Percentiles rank a stretch among this genome's conserved stretches.
phyloP scores from a whole-genome alignment of 164 flowering plant species.

The Magnolia officinalis region DNA sequence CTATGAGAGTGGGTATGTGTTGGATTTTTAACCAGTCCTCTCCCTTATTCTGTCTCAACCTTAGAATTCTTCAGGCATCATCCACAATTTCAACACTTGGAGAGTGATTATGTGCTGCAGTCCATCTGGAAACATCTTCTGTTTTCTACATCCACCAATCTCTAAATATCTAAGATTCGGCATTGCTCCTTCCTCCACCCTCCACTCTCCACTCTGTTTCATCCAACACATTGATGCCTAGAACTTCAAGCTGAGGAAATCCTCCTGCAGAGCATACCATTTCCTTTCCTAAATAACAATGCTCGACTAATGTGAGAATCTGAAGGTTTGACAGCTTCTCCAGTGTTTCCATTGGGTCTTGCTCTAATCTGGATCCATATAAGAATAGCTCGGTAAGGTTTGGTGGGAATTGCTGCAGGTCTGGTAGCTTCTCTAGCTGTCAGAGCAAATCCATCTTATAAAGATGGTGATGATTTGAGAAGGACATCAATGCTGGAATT shows the following conservation, averaged over 20 bases:
- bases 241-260: not conserved
- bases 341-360: not conserved
- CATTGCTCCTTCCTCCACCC: constrained; percentile 3
- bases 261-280: not conserved
- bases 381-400: not conserved
- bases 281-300: constrained; percentile 9
- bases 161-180: not conserved
- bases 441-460: not conserved
- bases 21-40: not conserved
- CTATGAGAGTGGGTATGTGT: not conserved
- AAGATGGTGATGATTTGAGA: not conserved
- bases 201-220: not conserved
- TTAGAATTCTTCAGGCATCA: not conserved
- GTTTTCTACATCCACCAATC: constrained; percentile 7
- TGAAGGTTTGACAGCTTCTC: not conserved
- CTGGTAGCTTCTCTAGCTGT: not conserved
- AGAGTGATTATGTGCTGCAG: constrained; percentile 23
- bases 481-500: not conserved
- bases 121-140: constrained; percentile 29
- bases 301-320: not conserved
- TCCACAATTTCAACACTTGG: not conserved
- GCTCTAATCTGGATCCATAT: not conserved
- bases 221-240: not conserved
- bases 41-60: not conserved
- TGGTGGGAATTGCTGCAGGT: not conserved